Conservation (phyloP, 257 asterid species). For the Phtheirospermum japonicum region DNA sequence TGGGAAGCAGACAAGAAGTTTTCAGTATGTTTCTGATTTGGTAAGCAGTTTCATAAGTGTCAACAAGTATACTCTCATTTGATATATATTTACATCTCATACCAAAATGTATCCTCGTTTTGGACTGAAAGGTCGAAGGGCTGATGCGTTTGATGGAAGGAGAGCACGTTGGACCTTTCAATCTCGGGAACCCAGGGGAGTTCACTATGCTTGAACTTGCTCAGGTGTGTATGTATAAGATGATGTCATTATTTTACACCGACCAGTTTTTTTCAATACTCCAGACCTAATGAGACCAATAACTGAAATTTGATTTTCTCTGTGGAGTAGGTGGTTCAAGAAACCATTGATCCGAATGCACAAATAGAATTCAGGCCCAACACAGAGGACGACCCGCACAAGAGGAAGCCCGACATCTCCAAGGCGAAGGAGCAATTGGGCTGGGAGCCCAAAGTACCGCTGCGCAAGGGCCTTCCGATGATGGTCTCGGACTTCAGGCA, state of each 20-base stretch:
- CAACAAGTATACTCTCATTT: background rate
- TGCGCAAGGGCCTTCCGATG: slow-evolving; percentile 81
- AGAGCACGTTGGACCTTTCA: slow-evolving; percentile 96
- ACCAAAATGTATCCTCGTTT: background rate
- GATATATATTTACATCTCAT: too few species aligned
- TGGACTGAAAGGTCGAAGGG: slow-evolving; percentile 69
- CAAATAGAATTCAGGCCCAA: slow-evolving; percentile 79
- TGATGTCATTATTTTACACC: background rate
- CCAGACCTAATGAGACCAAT: too few species aligned
- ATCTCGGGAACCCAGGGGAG: slow-evolving; percentile 96
- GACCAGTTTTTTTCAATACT: background rate
- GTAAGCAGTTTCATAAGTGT: slow-evolving; percentile 32
- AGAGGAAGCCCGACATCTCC: slow-evolving; percentile 87
- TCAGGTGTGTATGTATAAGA: slow-evolving; percentile 51
- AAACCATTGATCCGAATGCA: slow-evolving; percentile 84
- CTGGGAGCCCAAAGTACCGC: slow-evolving; percentile 91
- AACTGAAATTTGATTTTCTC: background rate
- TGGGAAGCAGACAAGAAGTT: slow-evolving; percentile 11
- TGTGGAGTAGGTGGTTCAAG: slow-evolving; percentile 71
- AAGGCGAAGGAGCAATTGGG: slow-evolving; percentile 87
- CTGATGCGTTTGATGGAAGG: slow-evolving; percentile 97
- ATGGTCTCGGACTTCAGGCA: slow-evolving; percentile 93
- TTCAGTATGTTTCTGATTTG: slow-evolving; percentile 51
- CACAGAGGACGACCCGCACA: slow-evolving; percentile 97
- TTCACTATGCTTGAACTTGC: slow-evolving; percentile 98